Percentiles rank a stretch among this genome's conserved stretches.
Evolutionary conservation across 2,329 filamentous ascomycete species (phyloP).

Genomic region (Leptodontidium sp.): DNA sequence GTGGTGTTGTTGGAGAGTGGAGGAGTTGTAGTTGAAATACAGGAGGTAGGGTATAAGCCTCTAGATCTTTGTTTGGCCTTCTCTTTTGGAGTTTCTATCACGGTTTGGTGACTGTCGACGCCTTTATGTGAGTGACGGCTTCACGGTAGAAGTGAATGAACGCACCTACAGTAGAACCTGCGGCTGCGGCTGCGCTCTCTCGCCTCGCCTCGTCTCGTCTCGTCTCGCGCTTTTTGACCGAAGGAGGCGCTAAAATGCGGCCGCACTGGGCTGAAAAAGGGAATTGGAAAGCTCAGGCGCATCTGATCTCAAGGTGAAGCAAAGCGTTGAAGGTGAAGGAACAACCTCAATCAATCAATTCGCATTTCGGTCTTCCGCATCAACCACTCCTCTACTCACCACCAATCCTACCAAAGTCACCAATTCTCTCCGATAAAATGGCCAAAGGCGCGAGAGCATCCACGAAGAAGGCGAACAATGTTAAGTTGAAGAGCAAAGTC

Average conservation of each 20-base stretch:
- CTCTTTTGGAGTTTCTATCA: neutral
- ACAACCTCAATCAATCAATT: too few relatives aligned
- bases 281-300: neutral
- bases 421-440: constrained; percentile 64
- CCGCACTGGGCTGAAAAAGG: constrained; percentile 8
- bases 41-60: neutral
- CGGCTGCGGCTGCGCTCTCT: neutral
- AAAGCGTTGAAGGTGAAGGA: too few relatives aligned
- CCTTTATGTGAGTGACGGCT: constrained; percentile 5
- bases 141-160: constrained; percentile 2
- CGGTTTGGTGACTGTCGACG: constrained; percentile 1
- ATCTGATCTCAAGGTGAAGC: neutral
- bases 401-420: neutral
- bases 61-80: constrained; percentile 19
- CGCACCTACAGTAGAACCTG: neutral
- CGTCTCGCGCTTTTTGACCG: constrained; percentile 9
- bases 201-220: neutral
- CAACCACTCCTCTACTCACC: neutral
- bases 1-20: neutral
- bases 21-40: neutral
- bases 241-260: constrained; percentile 17
- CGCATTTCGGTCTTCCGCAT: neutral
- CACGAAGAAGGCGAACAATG: constrained; percentile 82
- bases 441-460: constrained; percentile 87
- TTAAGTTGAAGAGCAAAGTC: constrained; percentile 78